Evolutionary conservation across 305 asterid genomes (phyloP), one percentile per base, ranked within the genome.

Genomic region (Galium porrigens): DNA sequence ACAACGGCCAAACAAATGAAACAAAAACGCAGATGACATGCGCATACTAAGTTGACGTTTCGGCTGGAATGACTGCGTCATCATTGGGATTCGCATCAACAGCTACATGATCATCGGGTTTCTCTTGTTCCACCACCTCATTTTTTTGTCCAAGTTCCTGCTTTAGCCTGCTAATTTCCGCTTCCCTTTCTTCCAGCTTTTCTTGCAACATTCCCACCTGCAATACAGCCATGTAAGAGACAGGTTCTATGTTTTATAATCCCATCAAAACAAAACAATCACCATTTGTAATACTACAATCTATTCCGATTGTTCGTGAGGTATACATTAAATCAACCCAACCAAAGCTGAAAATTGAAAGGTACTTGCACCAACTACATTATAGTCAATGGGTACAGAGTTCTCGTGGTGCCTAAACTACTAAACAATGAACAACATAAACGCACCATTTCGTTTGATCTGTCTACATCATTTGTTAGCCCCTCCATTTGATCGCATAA

Each of bases 401-500:
- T 33, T 33, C 41, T 20, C 17, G 44, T 41, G 71, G 29, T 66
- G 27, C 33, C 27, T 48, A 7, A 8, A 57, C 54, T 18, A 9
- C 22, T 42, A 25, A 5, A 29, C 1, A 8, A 32, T 5, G 6
- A 15, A 30, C 27, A 37, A 39, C 42, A 36, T 46, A 32, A 11
- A 59, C 61, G 61, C 79, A 92, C 95, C 99, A 86, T 77, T 78
- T 92, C 97, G 22, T 92, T 92, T 48, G 99, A 92, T 82, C 89
- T 78, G 63, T 92, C 96, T 29, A 84, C 89, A 63, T 86, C 89
- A 25, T 82, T 80, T 0, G 87, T 80, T 78, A 84, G 77, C 53
- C 79, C 86, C 68, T 85, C 94, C 84, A 89, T 79, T 70, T 85
- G 94, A 77, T 82, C 86, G 82, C 81, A 86, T 22, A 92, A 58